Conservation (phyloP, 2,329 filamentous ascomycete species). For the Akanthomyces muscarius region DNA sequence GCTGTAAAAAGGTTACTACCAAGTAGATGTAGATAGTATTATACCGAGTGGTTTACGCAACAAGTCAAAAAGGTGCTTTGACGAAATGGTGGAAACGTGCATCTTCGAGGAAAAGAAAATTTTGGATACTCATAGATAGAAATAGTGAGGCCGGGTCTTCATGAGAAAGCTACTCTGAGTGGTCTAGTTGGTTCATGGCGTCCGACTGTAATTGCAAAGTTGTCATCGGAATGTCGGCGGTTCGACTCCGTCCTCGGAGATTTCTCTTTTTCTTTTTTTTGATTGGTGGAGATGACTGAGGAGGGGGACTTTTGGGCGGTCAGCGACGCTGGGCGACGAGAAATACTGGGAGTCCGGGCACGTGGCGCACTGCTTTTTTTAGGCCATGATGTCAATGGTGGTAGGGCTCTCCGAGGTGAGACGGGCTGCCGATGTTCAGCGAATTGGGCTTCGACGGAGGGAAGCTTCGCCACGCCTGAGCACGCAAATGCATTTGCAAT, state of each 20-base stretch:
- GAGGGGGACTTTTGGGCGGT: no score
- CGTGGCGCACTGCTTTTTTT: no score
- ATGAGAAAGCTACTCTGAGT: slow-evolving; percentile 22
- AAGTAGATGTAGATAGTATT: not conserved
- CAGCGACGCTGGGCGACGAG: no score
- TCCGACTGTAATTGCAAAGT: slow-evolving; percentile 25
- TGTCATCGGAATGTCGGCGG: slow-evolving; percentile 26
- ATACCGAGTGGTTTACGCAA: not conserved
- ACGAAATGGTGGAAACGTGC: not conserved
- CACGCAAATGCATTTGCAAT: no score
- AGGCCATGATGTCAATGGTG: no score
- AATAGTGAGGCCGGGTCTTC: not conserved
- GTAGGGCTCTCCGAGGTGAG: no score
- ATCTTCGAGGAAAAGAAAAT: not conserved
- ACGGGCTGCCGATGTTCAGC: no score
- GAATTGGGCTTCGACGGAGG: no score
- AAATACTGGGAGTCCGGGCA: no score
- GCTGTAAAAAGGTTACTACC: not conserved
- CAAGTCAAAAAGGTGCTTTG: no score
- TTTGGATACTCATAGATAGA: not conserved
- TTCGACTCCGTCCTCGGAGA: slow-evolving; percentile 28
- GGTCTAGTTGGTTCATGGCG: slow-evolving; percentile 30
- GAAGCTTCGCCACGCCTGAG: no score
- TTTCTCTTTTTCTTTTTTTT: slow-evolving; percentile 19
- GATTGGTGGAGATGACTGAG: not conserved